A percentile compares a stretch with the other conserved stretches of the same genome.
These are phyloP conservation scores for Auricularia sp. DNA, from an alignment of 768 basidiomycete genomes.

Conservation along the genomic window DNA sequence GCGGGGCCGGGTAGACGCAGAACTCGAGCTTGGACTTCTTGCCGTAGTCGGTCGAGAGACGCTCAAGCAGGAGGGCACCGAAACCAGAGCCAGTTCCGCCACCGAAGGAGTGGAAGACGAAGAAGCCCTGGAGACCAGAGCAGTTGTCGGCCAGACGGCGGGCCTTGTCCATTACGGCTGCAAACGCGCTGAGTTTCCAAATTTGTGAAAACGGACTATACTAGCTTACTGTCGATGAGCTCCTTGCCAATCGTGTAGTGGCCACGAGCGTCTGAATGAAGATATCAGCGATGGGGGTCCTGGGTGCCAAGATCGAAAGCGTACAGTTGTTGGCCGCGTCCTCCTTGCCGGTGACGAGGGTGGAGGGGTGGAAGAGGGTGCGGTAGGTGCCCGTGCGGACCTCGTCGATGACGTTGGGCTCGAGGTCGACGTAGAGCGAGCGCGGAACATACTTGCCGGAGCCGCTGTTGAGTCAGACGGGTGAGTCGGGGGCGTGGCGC, in stretches of 20 bases:
- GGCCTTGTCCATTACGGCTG: constrained; percentile 84
- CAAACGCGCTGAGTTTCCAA: not conserved
- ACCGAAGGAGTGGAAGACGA: constrained; percentile 99
- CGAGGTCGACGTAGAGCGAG: constrained; percentile 93
- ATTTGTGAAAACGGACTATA: not conserved
- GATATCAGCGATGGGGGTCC: not conserved
- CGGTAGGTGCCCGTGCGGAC: constrained; percentile 93
- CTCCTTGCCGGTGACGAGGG: constrained; percentile 96
- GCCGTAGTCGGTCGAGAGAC: constrained; percentile 95
- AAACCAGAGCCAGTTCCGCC: constrained; percentile 99
- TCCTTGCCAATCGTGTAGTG: constrained; percentile 99
- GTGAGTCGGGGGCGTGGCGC: not conserved
- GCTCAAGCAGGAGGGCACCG: constrained; percentile 93
- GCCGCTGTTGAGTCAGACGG: constrained; percentile 13
- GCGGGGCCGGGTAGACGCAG: constrained; percentile 92
- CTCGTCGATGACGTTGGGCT: constrained; percentile 97
- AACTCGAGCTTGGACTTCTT: constrained; percentile 99
- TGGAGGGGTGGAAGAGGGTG: constrained; percentile 98
- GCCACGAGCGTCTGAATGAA: constrained; percentile 77
- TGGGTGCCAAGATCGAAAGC: constrained; percentile 10
- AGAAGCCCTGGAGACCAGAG: constrained; percentile 97
- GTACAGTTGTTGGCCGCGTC: constrained; percentile 99
- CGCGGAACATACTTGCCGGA: constrained; percentile 96
- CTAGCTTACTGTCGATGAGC: constrained; percentile 58
- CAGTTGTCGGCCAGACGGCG: constrained; percentile 97